Evolutionary conservation across 345 rosid species (phyloP).

Genomic region (Sisymbrium irio): DNA sequence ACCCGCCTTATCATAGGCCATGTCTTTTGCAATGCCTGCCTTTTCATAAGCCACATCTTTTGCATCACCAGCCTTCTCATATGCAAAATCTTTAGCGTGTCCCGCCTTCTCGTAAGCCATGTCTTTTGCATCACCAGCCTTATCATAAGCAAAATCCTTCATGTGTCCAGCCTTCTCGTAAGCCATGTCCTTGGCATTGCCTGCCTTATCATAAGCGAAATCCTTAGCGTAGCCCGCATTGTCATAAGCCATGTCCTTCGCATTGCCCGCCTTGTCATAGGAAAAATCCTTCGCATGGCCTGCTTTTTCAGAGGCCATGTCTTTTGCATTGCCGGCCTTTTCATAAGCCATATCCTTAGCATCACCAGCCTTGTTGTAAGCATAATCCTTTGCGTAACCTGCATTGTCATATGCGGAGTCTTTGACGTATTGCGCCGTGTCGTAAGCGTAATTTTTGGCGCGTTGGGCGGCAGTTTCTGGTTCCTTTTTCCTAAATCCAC

Average conservation of each 20-base stretch:
- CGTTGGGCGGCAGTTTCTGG: not conserved
- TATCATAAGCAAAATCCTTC: slow-evolving; percentile 22
- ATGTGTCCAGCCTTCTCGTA: slow-evolving; percentile 35
- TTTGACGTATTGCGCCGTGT: slow-evolving; percentile 33
- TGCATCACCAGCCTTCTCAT: slow-evolving; percentile 18
- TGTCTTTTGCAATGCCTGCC: slow-evolving; percentile 4
- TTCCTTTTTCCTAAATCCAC: slow-evolving; percentile 23
- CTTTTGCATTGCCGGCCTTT: slow-evolving; percentile 24
- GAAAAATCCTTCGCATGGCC: slow-evolving; percentile 20
- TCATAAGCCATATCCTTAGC: not conserved
- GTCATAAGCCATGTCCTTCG: not conserved
- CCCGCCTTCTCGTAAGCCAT: slow-evolving; percentile 32
- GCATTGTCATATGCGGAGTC: slow-evolving; percentile 1
- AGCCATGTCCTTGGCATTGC: slow-evolving; percentile 23
- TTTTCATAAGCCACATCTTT: slow-evolving; percentile 19
- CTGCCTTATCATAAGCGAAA: slow-evolving; percentile 20
- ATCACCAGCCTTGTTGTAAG: not conserved
- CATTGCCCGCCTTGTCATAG: not conserved
- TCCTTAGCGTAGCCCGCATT: not conserved
- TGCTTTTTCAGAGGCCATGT: slow-evolving; percentile 18
- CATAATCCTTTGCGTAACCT: slow-evolving; percentile 5
- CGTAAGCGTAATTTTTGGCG: not conserved
- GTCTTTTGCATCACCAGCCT: slow-evolving; percentile 28
- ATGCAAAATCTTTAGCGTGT: slow-evolving; percentile 25
- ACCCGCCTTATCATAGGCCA: not conserved